These are phyloP conservation scores for Aspergillus funiculosus DNA, from an alignment of 495 filamentous ascomycete genomes.

Conservation along the genomic window DNA sequence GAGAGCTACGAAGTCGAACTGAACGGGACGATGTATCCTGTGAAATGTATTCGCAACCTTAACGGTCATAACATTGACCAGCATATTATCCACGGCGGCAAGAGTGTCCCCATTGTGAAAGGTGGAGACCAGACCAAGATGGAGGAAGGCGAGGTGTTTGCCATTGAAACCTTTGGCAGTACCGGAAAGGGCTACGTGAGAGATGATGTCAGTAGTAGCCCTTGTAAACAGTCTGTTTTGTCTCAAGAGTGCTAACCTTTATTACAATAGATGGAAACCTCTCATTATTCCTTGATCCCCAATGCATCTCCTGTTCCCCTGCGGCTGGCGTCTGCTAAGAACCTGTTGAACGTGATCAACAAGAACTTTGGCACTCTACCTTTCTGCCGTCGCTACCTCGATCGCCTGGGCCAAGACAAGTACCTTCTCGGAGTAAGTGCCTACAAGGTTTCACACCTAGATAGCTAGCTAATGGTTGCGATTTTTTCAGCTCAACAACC, in stretches of 20 bases:
- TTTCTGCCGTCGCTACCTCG: conserved; percentile 80
- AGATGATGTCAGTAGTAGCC: conserved; percentile 57
- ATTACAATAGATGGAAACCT: conserved; percentile 54
- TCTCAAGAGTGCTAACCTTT: conserved; percentile 12
- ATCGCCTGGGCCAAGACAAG: conserved; percentile 80
- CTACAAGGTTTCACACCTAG: background rate
- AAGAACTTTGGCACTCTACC: conserved; percentile 90
- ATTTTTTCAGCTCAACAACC: conserved; percentile 66
- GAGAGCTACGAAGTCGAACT: conserved; percentile 83
- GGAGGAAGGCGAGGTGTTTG: conserved; percentile 91
- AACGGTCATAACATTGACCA: conserved; percentile 85
- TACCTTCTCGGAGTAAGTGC: conserved; percentile 75
- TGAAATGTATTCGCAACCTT: conserved; percentile 82
- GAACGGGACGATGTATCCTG: conserved; percentile 67
- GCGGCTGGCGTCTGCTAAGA: conserved; percentile 71
- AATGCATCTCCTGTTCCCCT: conserved; percentile 63
- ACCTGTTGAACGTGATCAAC: conserved; percentile 75
- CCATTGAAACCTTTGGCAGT: conserved; percentile 90
- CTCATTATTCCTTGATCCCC: conserved; percentile 64
- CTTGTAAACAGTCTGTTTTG: background rate
- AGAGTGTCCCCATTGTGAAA: conserved; percentile 89
- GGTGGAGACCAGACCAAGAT: conserved; percentile 74
- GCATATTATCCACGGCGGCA: conserved; percentile 81
- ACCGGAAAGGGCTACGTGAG: conserved; percentile 81
- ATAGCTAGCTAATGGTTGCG: conserved; percentile 23